phyloP scores from a whole-genome alignment of 768 basidiomycete species.

The Mycena haematopus region DNA sequence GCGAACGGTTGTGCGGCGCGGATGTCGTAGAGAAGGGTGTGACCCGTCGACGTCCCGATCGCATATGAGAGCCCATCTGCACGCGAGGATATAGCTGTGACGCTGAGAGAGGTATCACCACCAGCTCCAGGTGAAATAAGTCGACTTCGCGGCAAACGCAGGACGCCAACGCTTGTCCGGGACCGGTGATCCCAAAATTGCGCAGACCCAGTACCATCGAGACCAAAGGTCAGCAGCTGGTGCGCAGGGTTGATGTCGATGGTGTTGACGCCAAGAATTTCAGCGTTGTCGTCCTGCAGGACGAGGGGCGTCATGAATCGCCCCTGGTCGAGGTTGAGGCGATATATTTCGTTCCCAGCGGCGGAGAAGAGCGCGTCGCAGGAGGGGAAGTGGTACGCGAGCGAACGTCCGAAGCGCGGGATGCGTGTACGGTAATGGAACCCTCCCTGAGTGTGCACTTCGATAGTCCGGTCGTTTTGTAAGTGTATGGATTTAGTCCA shows the following conservation, averaged over 20 bases:
- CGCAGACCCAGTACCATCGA: conserved; percentile 85
- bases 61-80: conserved; percentile 93
- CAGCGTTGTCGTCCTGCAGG: conserved; percentile 53
- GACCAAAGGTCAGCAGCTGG: conserved; percentile 86
- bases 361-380: conserved; percentile 90
- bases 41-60: conserved; percentile 93
- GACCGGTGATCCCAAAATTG: conserved; percentile 98
- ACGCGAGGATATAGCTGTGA: conserved; percentile 87
- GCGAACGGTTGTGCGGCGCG: conserved; percentile 85
- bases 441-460: conserved; percentile 93
- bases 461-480: conserved; percentile 93
- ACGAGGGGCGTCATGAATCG: conserved; percentile 85
- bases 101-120: conserved; percentile 52
- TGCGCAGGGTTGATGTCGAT: conserved; percentile 95
- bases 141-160: conserved; percentile 63
- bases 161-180: conserved; percentile 71
- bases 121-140: conserved; percentile 50
- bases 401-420: conserved; percentile 90
- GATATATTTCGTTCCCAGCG: conserved; percentile 86
- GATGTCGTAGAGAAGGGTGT: conserved; percentile 93
- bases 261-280: conserved; percentile 85
- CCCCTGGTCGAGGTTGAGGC: conserved; percentile 95
- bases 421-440: conserved; percentile 93
- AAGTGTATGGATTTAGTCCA: conserved; percentile 99
- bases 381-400: conserved; percentile 93